These are phyloP conservation scores for Knoxia roxburghii DNA, from an alignment of 257 asterid genomes.

Conservation along the genomic window DNA sequence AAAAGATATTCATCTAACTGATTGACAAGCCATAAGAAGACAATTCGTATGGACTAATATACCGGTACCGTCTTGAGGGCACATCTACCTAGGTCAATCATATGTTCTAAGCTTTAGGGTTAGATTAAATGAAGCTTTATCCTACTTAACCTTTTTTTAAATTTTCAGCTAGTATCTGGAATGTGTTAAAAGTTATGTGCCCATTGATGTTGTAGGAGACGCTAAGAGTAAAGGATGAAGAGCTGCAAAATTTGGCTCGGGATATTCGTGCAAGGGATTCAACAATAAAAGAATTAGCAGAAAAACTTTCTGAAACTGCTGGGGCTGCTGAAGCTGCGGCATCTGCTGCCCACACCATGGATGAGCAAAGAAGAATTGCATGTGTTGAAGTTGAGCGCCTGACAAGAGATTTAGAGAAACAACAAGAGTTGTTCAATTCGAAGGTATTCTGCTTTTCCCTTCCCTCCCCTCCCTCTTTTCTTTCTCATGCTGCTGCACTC, in stretches of 20 bases:
- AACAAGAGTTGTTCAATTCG: conserved; percentile 42
- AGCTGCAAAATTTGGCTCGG: conserved; percentile 85
- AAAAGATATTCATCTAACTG: no score
- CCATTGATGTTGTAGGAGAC: conserved; percentile 65
- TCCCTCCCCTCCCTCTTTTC: not conserved
- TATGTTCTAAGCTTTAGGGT: not conserved
- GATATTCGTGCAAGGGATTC: conserved; percentile 89
- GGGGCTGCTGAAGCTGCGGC: conserved; percentile 99
- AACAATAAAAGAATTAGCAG: conserved; percentile 79
- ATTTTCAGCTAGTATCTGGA: not conserved
- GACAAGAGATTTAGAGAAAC: conserved; percentile 55
- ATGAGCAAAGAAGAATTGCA: conserved; percentile 90
- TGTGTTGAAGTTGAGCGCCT: conserved; percentile 70
- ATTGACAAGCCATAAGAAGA: no score
- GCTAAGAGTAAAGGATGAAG: conserved; percentile 95
- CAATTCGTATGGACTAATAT: not conserved
- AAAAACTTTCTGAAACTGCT: conserved; percentile 86
- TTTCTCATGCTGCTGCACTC: conserved; percentile 12
- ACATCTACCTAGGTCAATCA: not conserved
- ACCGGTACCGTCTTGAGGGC: not conserved
- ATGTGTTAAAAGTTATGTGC: not conserved
- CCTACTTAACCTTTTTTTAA: not conserved
- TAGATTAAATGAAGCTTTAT: not conserved
- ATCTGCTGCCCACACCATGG: conserved; percentile 90
- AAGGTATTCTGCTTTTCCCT: conserved; percentile 39